Conservation (phyloP, 2,329 filamentous ascomycete species). For the Incumbomyces delicatus region DNA sequence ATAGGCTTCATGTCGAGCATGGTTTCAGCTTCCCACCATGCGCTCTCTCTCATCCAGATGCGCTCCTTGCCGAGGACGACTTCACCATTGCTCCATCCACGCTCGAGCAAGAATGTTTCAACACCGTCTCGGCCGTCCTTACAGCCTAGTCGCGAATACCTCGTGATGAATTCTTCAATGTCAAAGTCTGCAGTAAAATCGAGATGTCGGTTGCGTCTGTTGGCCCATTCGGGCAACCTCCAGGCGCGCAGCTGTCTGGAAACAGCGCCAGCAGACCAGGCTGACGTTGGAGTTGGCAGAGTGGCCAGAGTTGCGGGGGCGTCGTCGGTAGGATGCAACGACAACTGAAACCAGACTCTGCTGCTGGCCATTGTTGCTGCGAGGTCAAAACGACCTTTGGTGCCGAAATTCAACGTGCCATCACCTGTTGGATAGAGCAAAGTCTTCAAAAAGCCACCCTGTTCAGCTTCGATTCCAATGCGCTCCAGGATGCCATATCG, state of each 20-base stretch:
- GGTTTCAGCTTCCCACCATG: conserved; percentile 96
- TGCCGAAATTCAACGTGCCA: conserved; percentile 72
- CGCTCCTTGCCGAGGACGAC: conserved; percentile 84
- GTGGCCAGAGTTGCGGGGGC: conserved; percentile 64
- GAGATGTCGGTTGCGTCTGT: conserved; percentile 77
- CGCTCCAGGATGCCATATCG: conserved; percentile 78
- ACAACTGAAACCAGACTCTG: conserved; percentile 90
- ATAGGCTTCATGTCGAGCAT: conserved; percentile 83
- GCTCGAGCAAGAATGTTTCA: conserved; percentile 85
- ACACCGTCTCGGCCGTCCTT: conserved; percentile 84
- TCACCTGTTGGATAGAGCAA: conserved; percentile 69
- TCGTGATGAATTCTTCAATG: conserved; percentile 75
- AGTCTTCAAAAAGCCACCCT: conserved; percentile 71
- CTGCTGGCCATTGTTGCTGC: conserved; percentile 66
- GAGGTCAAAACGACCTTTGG: conserved; percentile 69
- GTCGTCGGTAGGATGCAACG: conserved; percentile 84
- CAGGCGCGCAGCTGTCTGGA: conserved; percentile 88
- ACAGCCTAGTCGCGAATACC: conserved; percentile 77
- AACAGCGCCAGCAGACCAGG: conserved; percentile 87
- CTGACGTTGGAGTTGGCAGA: conserved; percentile 61
- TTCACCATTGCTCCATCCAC: conserved; percentile 97
- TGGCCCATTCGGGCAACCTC: conserved; percentile 93
- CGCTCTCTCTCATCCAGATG: conserved; percentile 86
- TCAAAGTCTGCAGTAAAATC: conserved; percentile 98
- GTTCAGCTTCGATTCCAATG: conserved; percentile 68